A percentile compares a stretch with the other conserved stretches of the same genome.
These are phyloP conservation scores for Vigna trinervia DNA, from an alignment of 306 rosid genomes.

Conservation along the genomic window DNA sequence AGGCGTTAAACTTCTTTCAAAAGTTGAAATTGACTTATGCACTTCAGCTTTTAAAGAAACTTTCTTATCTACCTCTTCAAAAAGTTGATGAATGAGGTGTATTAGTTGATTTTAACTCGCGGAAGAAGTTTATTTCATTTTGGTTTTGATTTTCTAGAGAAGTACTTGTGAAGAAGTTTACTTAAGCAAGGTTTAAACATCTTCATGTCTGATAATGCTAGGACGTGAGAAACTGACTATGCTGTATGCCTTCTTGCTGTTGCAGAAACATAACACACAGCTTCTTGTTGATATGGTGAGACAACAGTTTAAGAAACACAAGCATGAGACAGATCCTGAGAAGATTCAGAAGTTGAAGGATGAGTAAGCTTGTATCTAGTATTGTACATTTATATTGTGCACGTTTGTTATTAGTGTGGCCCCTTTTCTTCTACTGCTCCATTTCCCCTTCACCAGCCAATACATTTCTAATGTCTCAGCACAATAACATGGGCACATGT, in stretches of 20 bases:
- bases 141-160: background rate
- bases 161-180: background rate
- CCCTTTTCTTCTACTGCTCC: conserved; percentile 10
- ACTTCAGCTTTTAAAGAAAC: background rate
- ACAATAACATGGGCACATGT: background rate
- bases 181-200: background rate
- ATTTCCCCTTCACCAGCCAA: conserved; percentile 24
- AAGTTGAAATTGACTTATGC: background rate
- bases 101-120: background rate
- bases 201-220: background rate
- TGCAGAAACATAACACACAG: conserved; percentile 80
- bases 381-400: conserved; percentile 27
- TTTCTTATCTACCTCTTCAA: background rate
- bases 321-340: conserved; percentile 86
- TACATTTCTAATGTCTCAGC: conserved; percentile 27
- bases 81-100: background rate
- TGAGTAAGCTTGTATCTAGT: conserved; percentile 67
- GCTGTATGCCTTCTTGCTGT: conserved; percentile 18
- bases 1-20: background rate
- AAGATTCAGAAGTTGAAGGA: conserved; percentile 87
- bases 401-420: conserved; percentile 18
- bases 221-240: conserved; percentile 34
- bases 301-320: conserved; percentile 76
- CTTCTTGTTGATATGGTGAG: conserved; percentile 82
- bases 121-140: background rate